These are phyloP conservation scores for Aphanomyces invadans DNA, from an alignment of 352 stramenopile species.

Conservation along the genomic window DNA sequence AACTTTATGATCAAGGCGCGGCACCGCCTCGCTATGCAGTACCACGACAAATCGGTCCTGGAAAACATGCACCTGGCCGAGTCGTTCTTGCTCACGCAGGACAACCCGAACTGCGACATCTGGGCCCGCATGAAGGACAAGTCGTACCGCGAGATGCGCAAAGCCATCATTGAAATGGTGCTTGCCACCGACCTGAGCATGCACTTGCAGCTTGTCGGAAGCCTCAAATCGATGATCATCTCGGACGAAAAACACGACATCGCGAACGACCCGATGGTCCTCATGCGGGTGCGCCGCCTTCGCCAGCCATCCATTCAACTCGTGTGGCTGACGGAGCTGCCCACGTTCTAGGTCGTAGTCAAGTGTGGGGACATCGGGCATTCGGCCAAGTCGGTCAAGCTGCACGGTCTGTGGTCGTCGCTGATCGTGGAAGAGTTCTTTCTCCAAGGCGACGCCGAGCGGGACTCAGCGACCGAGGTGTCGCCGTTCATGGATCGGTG, in stretches of 20 bases:
- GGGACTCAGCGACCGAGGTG: constrained; percentile 34
- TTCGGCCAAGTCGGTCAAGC: constrained; percentile 34
- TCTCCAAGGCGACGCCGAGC: constrained; percentile 64
- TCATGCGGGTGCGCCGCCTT: constrained; percentile 14
- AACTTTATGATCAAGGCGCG: constrained; percentile 29
- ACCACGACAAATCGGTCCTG: constrained; percentile 30
- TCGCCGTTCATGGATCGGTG: constrained; percentile 50
- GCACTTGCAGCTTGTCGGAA: constrained; percentile 23
- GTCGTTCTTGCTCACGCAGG: constrained; percentile 25
- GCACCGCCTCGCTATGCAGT: constrained; percentile 26
- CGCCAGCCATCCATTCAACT: neutral
- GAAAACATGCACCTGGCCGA: constrained; percentile 31
- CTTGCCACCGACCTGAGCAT: constrained; percentile 29
- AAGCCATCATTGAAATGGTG: constrained; percentile 27
- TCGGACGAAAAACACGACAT: constrained; percentile 25
- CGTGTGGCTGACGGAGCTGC: too few relatives aligned
- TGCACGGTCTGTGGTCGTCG: constrained; percentile 51
- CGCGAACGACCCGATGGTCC: constrained; percentile 21
- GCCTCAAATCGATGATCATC: constrained; percentile 28
- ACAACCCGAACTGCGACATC: constrained; percentile 23
- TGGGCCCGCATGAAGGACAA: constrained; percentile 26
- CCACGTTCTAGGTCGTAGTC: constrained; percentile 26
- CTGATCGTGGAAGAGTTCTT: constrained; percentile 70
- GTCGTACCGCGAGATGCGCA: constrained; percentile 22
- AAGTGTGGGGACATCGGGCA: constrained; percentile 64